A percentile compares a stretch with the other conserved stretches of the same genome.
Conservation (phyloP, 306 rosid genomes). For the Abrus precatorius region DNA sequence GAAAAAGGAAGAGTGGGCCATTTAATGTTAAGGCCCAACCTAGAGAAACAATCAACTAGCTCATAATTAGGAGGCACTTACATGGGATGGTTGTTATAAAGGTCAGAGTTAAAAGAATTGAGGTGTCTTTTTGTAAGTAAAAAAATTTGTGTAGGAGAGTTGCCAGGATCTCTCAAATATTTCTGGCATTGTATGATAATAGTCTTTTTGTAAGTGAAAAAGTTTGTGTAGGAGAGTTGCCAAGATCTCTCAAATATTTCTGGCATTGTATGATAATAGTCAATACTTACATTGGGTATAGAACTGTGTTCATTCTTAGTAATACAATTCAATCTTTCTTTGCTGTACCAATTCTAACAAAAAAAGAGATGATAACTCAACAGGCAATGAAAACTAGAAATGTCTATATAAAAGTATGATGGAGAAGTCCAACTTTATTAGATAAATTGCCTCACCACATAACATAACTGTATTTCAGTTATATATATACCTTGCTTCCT, state of each 20-base stretch:
- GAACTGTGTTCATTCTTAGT: neutral
- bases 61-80: neutral
- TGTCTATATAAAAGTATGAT: conserved; percentile 30
- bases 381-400: conserved; percentile 24
- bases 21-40: too few relatives aligned
- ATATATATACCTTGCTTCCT: conserved; percentile 76
- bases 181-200: too few relatives aligned
- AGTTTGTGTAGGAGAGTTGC: too few relatives aligned
- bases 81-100: neutral
- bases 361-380: too few relatives aligned
- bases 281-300: neutral
- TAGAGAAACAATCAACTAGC: neutral
- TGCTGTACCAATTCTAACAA: neutral
- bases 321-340: neutral
- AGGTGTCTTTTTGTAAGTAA: too few relatives aligned
- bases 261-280: neutral
- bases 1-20: neutral
- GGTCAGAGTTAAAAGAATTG: neutral
- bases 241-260: too few relatives aligned
- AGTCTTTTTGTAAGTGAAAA: too few relatives aligned
- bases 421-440: neutral
- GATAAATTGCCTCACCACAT: neutral
- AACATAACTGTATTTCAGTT: conserved; percentile 9
- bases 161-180: too few relatives aligned
- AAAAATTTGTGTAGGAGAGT: too few relatives aligned